Base-by-base conservation (phyloP, 371 early-diverging fungal genomes). In the Mucor indicus region DNA sequence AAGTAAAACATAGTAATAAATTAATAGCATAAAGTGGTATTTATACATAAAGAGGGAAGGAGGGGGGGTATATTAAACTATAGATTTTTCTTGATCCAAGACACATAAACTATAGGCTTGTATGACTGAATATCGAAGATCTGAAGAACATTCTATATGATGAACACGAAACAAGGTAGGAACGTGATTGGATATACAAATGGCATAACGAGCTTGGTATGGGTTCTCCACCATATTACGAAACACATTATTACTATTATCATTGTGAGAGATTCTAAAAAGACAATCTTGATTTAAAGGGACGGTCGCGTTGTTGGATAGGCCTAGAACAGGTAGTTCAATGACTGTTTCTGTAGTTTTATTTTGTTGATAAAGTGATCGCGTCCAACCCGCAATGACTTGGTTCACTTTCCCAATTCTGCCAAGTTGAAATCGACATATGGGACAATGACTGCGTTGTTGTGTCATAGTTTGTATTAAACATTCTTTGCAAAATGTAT, bases 401-500 rank as follows among this genome's bases (percentile, higher is more conserved):
- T 47, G 51, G 11, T 54, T 50, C 0, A 38, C 37, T 39, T 47
- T 55, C 4, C 51, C 55, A 13, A 60, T 27, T 3, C 47, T 17
- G 17, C 11, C 6, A 8, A 60, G 20, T 9, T 30, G 15, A 5
- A 38, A 17, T 35, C 60, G 32, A 27, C 60, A 60, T 10, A 50
- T 45, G 11, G 57, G 62, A 37, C 57, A 57, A 4, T 44, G 22
- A 24, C 49, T 21, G 1, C 23, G 29, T 19, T 24, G 24, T 20
- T 51, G 31, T 15, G 33, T 38, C 47, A 52, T 47, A 4, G 48
- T 36, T 12, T 31, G 44, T 9, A 41, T 41, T 2, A 85, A 38
- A 43, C 87, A 87, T 8, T 45, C 38, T 25, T 72, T 72, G 55
- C 87, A 87, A 41, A 79, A 73, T 1, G 83, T 78, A 53, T 87